These are phyloP conservation scores for Backusella tarrabulga DNA, from an alignment of 192 early-diverging fungal species.

Conservation along the genomic window DNA sequence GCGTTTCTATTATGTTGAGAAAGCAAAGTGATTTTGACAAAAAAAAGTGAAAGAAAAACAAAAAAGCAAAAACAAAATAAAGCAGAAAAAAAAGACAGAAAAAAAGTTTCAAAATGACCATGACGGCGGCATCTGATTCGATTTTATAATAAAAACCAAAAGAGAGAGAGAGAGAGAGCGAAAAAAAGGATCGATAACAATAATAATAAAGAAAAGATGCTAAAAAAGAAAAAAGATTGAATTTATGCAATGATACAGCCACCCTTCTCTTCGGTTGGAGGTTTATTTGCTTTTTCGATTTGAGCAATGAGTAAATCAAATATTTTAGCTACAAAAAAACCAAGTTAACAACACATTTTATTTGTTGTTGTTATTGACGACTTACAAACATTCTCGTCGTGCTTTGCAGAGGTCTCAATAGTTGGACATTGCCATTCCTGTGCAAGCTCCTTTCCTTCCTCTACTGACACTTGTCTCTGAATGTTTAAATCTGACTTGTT, in stretches of 20 bases:
- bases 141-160: not conserved
- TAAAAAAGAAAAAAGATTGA: not conserved
- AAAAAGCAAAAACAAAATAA: not conserved
- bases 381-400: slow-evolving; percentile 85
- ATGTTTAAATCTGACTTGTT: slow-evolving; percentile 88
- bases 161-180: not conserved
- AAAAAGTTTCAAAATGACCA: not conserved
- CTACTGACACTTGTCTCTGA: slow-evolving; percentile 72
- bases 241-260: slow-evolving; percentile 51
- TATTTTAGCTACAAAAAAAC: slow-evolving; percentile 46
- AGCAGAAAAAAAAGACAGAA: not conserved
- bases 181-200: not conserved
- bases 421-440: slow-evolving; percentile 81
- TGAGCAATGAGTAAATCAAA: slow-evolving; percentile 83
- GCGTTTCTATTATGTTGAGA: not conserved
- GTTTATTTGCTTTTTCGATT: slow-evolving; percentile 75
- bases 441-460: slow-evolving; percentile 82
- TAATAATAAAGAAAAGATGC: not conserved
- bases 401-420: slow-evolving; percentile 90
- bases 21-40: not conserved
- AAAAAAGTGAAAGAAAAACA: not conserved
- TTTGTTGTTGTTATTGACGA: not conserved
- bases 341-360: not conserved
- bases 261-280: slow-evolving; percentile 52
- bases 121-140: not conserved